Percentiles rank a stretch among this genome's conserved stretches.
phyloP scores from a whole-genome alignment of 2,329 filamentous ascomycete genomes.

The Diaporthe sp. region DNA sequence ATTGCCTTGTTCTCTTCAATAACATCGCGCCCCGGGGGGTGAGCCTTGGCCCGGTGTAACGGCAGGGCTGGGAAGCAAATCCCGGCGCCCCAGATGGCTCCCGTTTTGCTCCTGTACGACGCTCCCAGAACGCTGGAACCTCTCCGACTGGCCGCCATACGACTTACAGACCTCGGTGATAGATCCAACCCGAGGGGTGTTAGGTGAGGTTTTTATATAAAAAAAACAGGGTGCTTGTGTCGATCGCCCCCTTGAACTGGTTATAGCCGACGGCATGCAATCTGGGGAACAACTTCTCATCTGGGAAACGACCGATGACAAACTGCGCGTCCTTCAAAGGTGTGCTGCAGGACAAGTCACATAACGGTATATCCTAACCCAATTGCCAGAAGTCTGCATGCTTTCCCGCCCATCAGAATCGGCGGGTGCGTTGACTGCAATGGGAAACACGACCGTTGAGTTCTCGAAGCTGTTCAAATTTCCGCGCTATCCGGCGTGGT shows the following conservation, averaged over 20 bases:
- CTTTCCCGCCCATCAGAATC: not conserved
- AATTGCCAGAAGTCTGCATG: not conserved
- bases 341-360: no score
- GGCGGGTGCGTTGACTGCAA: not conserved
- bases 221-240: not conserved
- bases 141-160: conserved; percentile 22
- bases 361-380: no score
- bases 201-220: no score
- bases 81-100: not conserved
- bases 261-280: not conserved
- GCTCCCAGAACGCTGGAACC: not conserved
- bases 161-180: not conserved
- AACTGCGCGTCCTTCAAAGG: not conserved
- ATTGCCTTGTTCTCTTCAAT: not conserved
- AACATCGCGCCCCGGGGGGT: not conserved
- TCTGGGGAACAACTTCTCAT: not conserved
- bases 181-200: conserved; percentile 7
- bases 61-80: not conserved
- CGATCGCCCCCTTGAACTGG: not conserved
- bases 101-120: conserved; percentile 25
- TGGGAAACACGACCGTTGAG: not conserved
- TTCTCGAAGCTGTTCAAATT: not conserved
- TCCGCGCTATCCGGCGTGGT: conserved; percentile 7
- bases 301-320: not conserved
- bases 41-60: not conserved